A percentile compares a stretch with the other conserved stretches of the same genome.
Evolutionary conservation across 176 grass and related monocot genomes (phyloP).

Genomic region (Lolium rigidum): DNA sequence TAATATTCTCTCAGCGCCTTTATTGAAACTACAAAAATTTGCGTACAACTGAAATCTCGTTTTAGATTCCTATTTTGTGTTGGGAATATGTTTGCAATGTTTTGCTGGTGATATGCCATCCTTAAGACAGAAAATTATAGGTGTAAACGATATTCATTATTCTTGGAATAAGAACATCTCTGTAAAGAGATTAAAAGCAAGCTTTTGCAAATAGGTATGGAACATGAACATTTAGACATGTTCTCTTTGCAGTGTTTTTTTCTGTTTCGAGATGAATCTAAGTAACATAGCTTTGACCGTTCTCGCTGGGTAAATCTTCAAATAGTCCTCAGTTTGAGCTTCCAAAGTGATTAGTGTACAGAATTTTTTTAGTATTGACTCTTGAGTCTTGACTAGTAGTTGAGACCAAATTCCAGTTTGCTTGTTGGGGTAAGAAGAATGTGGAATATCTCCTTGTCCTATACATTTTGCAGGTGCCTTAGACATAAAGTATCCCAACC

Average conservation of each 20-base stretch:
- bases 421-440: conserved; percentile 32
- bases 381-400: not conserved
- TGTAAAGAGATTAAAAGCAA: not conserved
- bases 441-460: conserved; percentile 24
- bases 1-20: not conserved
- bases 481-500: conserved; percentile 8
- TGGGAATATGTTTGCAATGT: not conserved
- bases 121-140: not conserved
- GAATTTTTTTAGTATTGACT: not conserved
- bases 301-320: not conserved
- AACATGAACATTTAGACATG: not conserved
- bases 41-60: not conserved
- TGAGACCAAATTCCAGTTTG: conserved; percentile 37
- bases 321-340: not conserved
- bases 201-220: not conserved
- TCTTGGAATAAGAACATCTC: not conserved
- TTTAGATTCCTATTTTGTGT: not conserved
- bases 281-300: not conserved
- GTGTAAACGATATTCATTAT: not conserved
- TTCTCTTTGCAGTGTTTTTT: not conserved
- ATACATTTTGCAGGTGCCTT: not conserved
- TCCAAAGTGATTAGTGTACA: not conserved
- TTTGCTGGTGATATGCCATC: not conserved
- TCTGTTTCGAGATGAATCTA: not conserved
- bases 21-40: not conserved